Evolutionary conservation across 1,139 yeast genomes (phyloP), one percentile per base, ranked within the genome.

Genomic region (Wickerhamomyces sp.): DNA sequence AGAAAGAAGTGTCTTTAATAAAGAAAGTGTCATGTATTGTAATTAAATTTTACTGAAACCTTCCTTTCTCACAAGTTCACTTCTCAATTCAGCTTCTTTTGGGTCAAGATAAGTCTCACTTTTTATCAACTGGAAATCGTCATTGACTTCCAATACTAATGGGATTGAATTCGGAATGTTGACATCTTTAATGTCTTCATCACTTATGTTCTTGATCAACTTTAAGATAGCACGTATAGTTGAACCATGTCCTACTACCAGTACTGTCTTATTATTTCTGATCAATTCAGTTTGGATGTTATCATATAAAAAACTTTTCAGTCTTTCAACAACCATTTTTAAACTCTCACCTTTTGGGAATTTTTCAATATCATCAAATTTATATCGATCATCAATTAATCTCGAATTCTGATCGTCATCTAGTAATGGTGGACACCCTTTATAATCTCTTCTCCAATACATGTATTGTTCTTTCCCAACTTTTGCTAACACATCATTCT

Each of bases 121-220:
- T 32, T 66, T 67, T 2, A 69, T 59, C 40, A 77, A 69, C 35
- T 66, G 63, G 34, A 79, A 70, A 13, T 69, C 59, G 37, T 73
- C 73, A 52, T 76, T 67, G 35, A 80, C 58, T 51, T 80, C 83
- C 49, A 80, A 68, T 35, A 81, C 78, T 47, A 85, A 66, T 6
- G 94, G 94, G 10, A 85, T 79, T 0, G 90, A 93, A 40, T 87
- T 85, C 3, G 95, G 93, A 10, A 84, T 83, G 60, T 85, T 84
- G 42, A 85, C 74, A 42, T 75, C 70, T 48, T 81, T 76, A 43
- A 85, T 84, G 45, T 78, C 82, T n/a, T 73, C 72, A 56, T 83
- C 87, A 39, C 77, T 71, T 4, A 84, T 75, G 4, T 68, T 65
- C 50, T 76, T 76, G 37, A 85, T 58, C 44, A 79, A 68, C 57